Conservation (phyloP, 2,329 filamentous ascomycete species). For the Dissoconium aciculare region DNA sequence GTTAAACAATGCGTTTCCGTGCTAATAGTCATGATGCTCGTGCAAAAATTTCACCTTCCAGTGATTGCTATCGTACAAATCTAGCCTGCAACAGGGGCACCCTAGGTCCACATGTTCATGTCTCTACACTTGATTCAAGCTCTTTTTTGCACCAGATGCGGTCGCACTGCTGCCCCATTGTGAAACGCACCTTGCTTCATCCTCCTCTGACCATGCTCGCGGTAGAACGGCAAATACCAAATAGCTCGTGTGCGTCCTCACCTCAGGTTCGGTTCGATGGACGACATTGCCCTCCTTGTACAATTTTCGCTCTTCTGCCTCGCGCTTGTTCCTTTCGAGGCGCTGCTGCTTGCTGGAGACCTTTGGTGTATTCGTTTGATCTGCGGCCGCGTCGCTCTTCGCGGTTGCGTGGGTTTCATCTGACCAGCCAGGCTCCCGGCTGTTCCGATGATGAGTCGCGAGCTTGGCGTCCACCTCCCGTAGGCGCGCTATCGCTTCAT, state of each 20-base stretch:
- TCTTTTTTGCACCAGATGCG: no score
- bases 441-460: slow-evolving; percentile 45
- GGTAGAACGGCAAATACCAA: slow-evolving; percentile 84
- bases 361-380: slow-evolving; percentile 11
- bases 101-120: no score
- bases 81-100: no score
- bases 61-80: no score
- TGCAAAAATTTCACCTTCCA: no score
- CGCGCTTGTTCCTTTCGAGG: slow-evolving; percentile 22
- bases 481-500: slow-evolving; percentile 61
- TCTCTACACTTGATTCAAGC: no score
- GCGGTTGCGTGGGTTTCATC: slow-evolving; percentile 8
- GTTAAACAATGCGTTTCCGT: no score
- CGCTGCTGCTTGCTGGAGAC: slow-evolving; percentile 16
- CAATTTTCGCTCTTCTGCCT: slow-evolving; percentile 34
- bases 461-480: slow-evolving; percentile 57
- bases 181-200: slow-evolving; percentile 44
- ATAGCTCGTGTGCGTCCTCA: slow-evolving; percentile 97
- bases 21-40: no score
- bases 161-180: no score
- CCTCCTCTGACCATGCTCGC: slow-evolving; percentile 67
- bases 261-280: slow-evolving; percentile 68
- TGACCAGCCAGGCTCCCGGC: no score
- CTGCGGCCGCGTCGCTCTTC: slow-evolving; percentile 14
- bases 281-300: slow-evolving; percentile 66